Base-by-base conservation (phyloP, 805 yeast species). In the Saccharomycopsis vini region DNA sequence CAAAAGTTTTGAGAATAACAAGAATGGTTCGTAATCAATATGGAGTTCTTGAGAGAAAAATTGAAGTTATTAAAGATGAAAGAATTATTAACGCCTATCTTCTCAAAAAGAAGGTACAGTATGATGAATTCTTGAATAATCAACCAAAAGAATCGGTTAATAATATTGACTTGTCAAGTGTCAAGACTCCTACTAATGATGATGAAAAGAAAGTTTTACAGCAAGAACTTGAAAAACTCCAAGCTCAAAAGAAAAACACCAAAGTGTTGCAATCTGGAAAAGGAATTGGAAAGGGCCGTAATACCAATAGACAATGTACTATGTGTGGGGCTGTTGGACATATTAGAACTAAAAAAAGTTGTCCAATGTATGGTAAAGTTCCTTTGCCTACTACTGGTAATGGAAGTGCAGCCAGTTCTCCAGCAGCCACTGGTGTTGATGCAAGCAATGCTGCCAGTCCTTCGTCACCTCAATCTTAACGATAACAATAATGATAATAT, bases 291-390 rank as follows among this genome's bases (percentile, higher is more conserved):
- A 81, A 81, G 54, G 83, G 83, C 26, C 80, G 80, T 54, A 71
- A 80, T 24, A 78, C 77, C 4, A 80, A 82, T 6, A 70, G 98
- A 59, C 77, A 86, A 56, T 90, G 98, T 64, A 89, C 94, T 3
- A 81, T 92, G 0, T 90, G 98, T 70, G 97, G 97, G 19, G 92
- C 90, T 10, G 72, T 84, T 50, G 98, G 97, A 0, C 98, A 90
- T 60, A 90, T 90, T 50, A 74, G 92, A 59, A 90, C 98, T 2
- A 82, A 81, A 56, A 71, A 71, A 51, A 67, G 90, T 2, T 90
- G 98, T 64, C 98, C 97, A 13, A 71, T 88, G 73, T 90, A 84
- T 58, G 76, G 74, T 49, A 77, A 74, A 19, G 22, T 18, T 16
- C 36, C 36, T 6, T 5, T 15, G 7, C 22, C 36, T 9, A 26